A percentile compares a stretch with the other conserved stretches of the same genome.
These are phyloP conservation scores for Gremmenia infestans DNA, from an alignment of 2,329 filamentous ascomycete species.

Conservation along the genomic window DNA sequence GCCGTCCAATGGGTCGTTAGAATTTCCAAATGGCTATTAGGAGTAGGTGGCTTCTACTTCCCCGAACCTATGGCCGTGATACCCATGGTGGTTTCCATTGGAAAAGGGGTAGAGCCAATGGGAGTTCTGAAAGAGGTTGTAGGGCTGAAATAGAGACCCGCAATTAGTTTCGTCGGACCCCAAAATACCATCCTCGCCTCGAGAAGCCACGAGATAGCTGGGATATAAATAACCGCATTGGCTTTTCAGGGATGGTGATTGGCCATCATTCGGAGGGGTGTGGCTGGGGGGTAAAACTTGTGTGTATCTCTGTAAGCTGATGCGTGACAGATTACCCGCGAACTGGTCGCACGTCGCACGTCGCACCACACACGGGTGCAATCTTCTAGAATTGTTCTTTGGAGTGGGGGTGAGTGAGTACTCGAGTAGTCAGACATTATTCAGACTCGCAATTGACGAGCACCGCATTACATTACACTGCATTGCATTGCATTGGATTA, in stretches of 20 bases:
- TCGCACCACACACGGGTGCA: background rate
- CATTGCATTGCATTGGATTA: background rate
- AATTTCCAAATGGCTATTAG: no score
- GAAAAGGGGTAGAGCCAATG: background rate
- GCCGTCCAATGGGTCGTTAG: no score
- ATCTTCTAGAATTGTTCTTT: background rate
- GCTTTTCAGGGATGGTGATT: background rate
- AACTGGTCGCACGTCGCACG: background rate
- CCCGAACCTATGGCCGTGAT: background rate
- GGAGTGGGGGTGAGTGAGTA: background rate
- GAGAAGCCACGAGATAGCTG: constrained; percentile 1
- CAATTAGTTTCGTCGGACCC: background rate
- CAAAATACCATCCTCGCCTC: constrained; percentile 3
- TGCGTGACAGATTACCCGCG: background rate
- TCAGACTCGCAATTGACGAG: background rate
- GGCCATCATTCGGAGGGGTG: constrained; percentile 2
- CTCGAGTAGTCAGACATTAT: background rate
- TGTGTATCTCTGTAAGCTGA: background rate
- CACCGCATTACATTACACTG: background rate
- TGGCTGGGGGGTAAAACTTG: constrained; percentile 2
- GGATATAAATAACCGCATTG: constrained; percentile 12
- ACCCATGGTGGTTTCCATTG: background rate
- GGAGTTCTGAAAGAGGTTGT: background rate
- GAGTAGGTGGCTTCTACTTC: background rate
- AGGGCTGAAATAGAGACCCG: constrained; percentile 11